phyloP scores from a whole-genome alignment of 108 stramenopile genomes.

The Hondaea fermentalgiana region DNA sequence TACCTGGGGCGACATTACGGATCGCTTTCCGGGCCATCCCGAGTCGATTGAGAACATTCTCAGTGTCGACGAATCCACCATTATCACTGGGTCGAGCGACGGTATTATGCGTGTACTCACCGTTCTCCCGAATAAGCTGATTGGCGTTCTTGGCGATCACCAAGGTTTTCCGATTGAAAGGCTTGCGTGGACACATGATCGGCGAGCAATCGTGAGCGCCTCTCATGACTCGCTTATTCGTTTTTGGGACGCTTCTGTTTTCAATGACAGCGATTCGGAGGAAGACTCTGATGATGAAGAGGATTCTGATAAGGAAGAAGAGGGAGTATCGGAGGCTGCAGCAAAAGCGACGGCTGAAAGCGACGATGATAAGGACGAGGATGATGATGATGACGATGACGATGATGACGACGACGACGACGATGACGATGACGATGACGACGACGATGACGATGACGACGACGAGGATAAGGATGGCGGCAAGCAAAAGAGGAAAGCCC shows the following conservation, averaged over 20 bases:
- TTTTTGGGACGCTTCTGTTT: slow-evolving; percentile 36
- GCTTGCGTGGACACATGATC: slow-evolving; percentile 60
- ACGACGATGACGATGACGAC: not conserved
- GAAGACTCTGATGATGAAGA: not conserved
- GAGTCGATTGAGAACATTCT: slow-evolving; percentile 71
- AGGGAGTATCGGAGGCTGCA: not conserved
- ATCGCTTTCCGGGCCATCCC: slow-evolving; percentile 86
- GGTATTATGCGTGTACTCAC: slow-evolving; percentile 81
- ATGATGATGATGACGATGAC: not conserved
- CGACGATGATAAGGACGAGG: not conserved
- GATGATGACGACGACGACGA: too few species aligned
- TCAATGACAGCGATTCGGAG: not conserved
- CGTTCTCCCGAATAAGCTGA: slow-evolving; percentile 73
- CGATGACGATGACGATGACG: not conserved
- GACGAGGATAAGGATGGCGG: not conserved
- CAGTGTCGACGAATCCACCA: slow-evolving; percentile 84
- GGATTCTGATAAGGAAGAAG: not conserved
- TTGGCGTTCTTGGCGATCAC: slow-evolving; percentile 79
- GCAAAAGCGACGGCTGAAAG: not conserved
- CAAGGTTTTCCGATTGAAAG: slow-evolving; percentile 74
- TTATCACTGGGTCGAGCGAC: slow-evolving; percentile 84
- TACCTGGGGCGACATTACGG: slow-evolving; percentile 79
- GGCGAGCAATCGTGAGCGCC: slow-evolving; percentile 55
- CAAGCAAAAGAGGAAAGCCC: not conserved
- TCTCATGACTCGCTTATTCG: slow-evolving; percentile 33